Evolutionary conservation across 768 basidiomycete genomes (phyloP).

Genomic region (Boletus fagicola): DNA sequence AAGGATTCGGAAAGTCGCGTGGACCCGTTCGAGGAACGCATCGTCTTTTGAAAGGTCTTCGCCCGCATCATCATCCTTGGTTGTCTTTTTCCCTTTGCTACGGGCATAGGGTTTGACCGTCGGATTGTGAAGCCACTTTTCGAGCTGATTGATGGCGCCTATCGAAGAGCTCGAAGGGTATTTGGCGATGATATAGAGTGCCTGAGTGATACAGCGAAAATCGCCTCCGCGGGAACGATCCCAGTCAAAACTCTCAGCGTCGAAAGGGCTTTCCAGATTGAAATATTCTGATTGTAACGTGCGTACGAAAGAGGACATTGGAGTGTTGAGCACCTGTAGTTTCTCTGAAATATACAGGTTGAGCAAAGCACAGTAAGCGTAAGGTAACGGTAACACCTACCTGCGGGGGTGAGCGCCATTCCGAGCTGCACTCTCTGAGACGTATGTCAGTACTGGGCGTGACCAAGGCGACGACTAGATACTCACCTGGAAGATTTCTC

Average conservation of each 20-base stretch:
- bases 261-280: constrained; percentile 36
- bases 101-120: constrained; percentile 8
- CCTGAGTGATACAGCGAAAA: constrained; percentile 57
- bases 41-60: constrained; percentile 33
- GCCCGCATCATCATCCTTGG: not conserved
- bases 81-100: constrained; percentile 24
- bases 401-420: constrained; percentile 72
- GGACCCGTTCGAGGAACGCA: constrained; percentile 34
- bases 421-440: constrained; percentile 71
- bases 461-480: not conserved
- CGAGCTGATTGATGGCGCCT: constrained; percentile 38
- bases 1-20: constrained; percentile 48
- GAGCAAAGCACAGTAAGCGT: not conserved
- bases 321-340: constrained; percentile 61
- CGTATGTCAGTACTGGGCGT: not conserved
- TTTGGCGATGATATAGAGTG: constrained; percentile 50
- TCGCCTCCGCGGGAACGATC: constrained; percentile 51
- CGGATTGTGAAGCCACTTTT: constrained; percentile 48
- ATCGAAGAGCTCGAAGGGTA: constrained; percentile 34
- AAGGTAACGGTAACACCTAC: constrained; percentile 27
- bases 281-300: constrained; percentile 48
- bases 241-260: constrained; percentile 44
- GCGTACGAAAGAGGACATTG: constrained; percentile 60
- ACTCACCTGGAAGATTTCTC: constrained; percentile 71
- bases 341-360: constrained; percentile 44